These are phyloP conservation scores for Phytophthora cryptogea DNA, from an alignment of 352 stramenopile genomes.

Conservation along the genomic window DNA sequence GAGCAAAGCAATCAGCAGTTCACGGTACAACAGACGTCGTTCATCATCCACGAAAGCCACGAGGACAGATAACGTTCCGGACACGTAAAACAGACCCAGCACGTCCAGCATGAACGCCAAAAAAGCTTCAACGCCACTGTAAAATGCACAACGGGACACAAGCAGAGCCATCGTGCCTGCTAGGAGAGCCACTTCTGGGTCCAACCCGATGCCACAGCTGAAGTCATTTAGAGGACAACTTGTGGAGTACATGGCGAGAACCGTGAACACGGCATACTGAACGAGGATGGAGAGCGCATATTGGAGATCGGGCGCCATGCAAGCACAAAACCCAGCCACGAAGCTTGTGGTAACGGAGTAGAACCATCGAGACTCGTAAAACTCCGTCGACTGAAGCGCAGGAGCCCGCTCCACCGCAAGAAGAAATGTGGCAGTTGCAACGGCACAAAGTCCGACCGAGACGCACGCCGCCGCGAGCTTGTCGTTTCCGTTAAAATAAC, in stretches of 20 bases:
- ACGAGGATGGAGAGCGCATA: constrained; percentile 46
- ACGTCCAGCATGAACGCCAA: constrained; percentile 53
- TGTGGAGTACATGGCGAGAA: constrained; percentile 57
- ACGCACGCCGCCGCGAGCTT: constrained; percentile 44
- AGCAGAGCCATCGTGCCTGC: constrained; percentile 40
- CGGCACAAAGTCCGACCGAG: constrained; percentile 26
- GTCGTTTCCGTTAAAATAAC: constrained; percentile 32
- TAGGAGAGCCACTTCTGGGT: constrained; percentile 38
- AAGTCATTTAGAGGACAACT: constrained; percentile 58
- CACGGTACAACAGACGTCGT: constrained; percentile 45
- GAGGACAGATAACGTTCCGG: constrained; percentile 49
- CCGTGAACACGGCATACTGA: constrained; percentile 48
- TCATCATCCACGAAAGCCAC: constrained; percentile 64
- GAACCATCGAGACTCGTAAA: constrained; percentile 49
- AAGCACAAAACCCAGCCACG: constrained; percentile 43
- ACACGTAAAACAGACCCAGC: constrained; percentile 62
- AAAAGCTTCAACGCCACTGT: constrained; percentile 27
- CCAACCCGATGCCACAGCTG: constrained; percentile 39
- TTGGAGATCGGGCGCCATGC: constrained; percentile 44
- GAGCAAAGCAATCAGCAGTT: constrained; percentile 62
- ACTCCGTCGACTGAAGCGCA: constrained; percentile 46
- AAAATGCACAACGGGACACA: constrained; percentile 39
- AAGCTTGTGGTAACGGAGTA: constrained; percentile 42
- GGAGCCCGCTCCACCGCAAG: constrained; percentile 27
- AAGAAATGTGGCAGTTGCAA: constrained; percentile 38